These are phyloP conservation scores for Oryza punctata DNA, from an alignment of 176 grass and related monocot genomes.

Conservation along the genomic window DNA sequence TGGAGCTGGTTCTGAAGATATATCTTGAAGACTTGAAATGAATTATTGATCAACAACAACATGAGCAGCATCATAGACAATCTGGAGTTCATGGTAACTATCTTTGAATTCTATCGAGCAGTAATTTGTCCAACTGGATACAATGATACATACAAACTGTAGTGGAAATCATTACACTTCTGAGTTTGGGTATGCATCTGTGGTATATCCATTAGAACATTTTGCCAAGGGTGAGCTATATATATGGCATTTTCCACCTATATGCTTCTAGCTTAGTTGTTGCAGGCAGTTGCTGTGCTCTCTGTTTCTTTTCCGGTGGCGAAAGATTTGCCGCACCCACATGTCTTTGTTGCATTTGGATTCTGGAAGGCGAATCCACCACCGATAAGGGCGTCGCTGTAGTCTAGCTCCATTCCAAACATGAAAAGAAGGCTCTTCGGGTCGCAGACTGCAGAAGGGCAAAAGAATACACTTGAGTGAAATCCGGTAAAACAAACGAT, in stretches of 20 bases:
- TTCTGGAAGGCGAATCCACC: slow-evolving; percentile 93
- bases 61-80: neutral
- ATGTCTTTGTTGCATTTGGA: slow-evolving; percentile 92
- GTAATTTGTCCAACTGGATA: slow-evolving; percentile 16
- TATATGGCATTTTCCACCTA: slow-evolving; percentile 22
- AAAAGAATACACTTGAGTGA: neutral
- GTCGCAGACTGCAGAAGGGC: slow-evolving; percentile 64
- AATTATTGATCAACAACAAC: neutral
- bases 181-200: slow-evolving; percentile 10
- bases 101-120: slow-evolving; percentile 35
- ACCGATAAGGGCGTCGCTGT: slow-evolving; percentile 81
- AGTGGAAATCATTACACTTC: slow-evolving; percentile 11
- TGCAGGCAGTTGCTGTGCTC: slow-evolving; percentile 64
- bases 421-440: slow-evolving; percentile 97
- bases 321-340: slow-evolving; percentile 95
- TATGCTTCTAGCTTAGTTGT: slow-evolving; percentile 45
- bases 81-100: neutral
- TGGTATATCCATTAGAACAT: slow-evolving; percentile 18
- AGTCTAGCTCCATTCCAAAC: slow-evolving; percentile 96
- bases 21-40: neutral
- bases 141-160: slow-evolving; percentile 19
- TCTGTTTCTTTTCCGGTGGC: slow-evolving; percentile 57
- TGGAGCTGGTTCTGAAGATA: neutral
- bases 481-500: neutral
- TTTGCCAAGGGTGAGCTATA: neutral